Percentiles rank a stretch among this genome's conserved stretches.
These are phyloP conservation scores for Leishmania arabica DNA, from an alignment of 208 protist genomes.

Conservation along the genomic window DNA sequence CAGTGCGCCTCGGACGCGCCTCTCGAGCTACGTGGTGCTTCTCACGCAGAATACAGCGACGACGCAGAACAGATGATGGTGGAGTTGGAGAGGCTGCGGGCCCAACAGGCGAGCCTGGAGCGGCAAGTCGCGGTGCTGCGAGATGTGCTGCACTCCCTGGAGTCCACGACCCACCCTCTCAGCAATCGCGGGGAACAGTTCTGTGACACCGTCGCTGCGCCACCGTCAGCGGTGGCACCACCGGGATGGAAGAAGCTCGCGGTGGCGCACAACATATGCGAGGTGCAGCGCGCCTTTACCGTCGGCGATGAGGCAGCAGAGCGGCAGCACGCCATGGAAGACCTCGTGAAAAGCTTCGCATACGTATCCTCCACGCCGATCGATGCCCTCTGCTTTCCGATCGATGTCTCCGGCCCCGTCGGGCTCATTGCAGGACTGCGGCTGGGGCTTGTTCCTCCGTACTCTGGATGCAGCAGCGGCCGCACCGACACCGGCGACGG, in stretches of 20 bases:
- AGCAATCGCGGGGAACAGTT: not conserved
- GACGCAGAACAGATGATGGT: not conserved
- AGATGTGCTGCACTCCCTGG: conserved; percentile 23
- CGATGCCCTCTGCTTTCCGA: conserved; percentile 49
- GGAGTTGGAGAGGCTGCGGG: conserved; percentile 20
- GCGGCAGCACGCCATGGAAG: conserved; percentile 13
- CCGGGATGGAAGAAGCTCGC: conserved; percentile 11
- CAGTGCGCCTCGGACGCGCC: not conserved
- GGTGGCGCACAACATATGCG: conserved; percentile 27
- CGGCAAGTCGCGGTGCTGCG: conserved; percentile 14
- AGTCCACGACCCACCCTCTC: not conserved
- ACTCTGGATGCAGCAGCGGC: conserved; percentile 2
- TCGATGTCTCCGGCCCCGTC: conserved; percentile 54
- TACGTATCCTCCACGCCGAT: conserved; percentile 36
- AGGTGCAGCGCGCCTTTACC: conserved; percentile 43
- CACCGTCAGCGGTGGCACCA: not conserved
- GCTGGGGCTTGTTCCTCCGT: conserved; percentile 45
- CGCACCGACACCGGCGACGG: not conserved
- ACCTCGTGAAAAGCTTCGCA: conserved; percentile 20
- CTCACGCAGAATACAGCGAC: not conserved
- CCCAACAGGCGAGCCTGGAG: conserved; percentile 18
- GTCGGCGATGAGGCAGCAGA: conserved; percentile 35
- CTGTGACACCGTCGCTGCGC: not conserved
- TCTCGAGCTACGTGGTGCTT: not conserved
- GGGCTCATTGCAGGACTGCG: conserved; percentile 66